Evolutionary conservation across 2,329 filamentous ascomycete genomes (phyloP).

Genomic region (Paramyrothecium roridum): DNA sequence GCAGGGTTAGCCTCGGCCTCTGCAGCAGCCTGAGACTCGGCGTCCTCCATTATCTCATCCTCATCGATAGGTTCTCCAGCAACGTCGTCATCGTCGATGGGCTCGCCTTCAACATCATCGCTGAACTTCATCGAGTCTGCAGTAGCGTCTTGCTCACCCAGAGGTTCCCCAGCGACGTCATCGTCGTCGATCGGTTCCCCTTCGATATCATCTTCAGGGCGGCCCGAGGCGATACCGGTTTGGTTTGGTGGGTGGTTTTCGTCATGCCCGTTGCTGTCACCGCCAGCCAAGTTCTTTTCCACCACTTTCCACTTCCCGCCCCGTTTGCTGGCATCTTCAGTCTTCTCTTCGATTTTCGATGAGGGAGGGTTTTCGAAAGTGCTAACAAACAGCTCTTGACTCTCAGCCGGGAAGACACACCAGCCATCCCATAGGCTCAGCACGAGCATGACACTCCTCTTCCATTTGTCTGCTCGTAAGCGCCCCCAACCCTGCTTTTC

Average conservation of each 20-base stretch:
- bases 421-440: slow-evolving; percentile 69
- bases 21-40: slow-evolving; percentile 5
- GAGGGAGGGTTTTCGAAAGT: slow-evolving; percentile 69
- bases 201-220: slow-evolving; percentile 35
- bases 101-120: slow-evolving; percentile 45
- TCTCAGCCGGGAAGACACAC: slow-evolving; percentile 71
- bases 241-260: slow-evolving; percentile 16
- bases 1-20: slow-evolving; percentile 11
- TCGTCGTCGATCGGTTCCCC: slow-evolving; percentile 40
- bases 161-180: slow-evolving; percentile 46
- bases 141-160: slow-evolving; percentile 42
- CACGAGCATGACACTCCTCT: slow-evolving; percentile 67
- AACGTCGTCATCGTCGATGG: slow-evolving; percentile 38
- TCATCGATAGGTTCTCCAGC: slow-evolving; percentile 38
- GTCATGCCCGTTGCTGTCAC: not conserved
- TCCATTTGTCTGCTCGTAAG: slow-evolving; percentile 80
- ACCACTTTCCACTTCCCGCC: slow-evolving; percentile 47
- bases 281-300: slow-evolving; percentile 28
- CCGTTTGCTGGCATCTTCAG: slow-evolving; percentile 25
- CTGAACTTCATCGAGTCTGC: slow-evolving; percentile 40
- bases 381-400: slow-evolving; percentile 66
- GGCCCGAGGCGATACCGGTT: slow-evolving; percentile 47
- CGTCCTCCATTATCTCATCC: slow-evolving; percentile 41
- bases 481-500: slow-evolving; percentile 75
- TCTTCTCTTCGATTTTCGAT: slow-evolving; percentile 23